A percentile compares a stretch with the other conserved stretches of the same genome.
Evolutionary conservation across 257 asterid genomes (phyloP).

Genomic region (Nemophila menziesii): DNA sequence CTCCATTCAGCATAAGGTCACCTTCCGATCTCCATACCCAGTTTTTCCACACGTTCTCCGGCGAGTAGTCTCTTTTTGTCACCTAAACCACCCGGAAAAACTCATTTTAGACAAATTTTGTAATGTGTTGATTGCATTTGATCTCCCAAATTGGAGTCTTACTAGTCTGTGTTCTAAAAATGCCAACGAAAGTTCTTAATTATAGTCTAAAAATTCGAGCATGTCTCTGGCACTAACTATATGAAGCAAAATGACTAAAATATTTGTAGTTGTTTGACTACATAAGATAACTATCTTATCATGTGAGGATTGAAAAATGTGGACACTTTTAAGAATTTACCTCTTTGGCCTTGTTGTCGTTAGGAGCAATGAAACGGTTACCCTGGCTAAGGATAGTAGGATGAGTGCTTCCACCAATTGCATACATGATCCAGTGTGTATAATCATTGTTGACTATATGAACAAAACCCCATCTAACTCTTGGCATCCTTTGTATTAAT

Average conservation of each 20-base stretch:
- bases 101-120: too few species aligned
- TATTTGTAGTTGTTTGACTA: too few species aligned
- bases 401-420: conserved; percentile 56
- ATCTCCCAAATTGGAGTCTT: too few species aligned
- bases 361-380: conserved; percentile 17
- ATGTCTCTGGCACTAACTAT: too few species aligned
- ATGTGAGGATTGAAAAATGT: too few species aligned
- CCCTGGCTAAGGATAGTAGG: conserved; percentile 62
- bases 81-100: conserved; percentile 23
- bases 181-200: too few species aligned
- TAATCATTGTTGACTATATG: conserved; percentile 51
- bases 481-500: conserved; percentile 47
- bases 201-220: too few species aligned
- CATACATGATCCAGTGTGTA: conserved; percentile 53
- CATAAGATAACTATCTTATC: too few species aligned
- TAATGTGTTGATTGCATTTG: too few species aligned
- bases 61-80: conserved; percentile 56
- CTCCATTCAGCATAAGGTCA: conserved; percentile 59
- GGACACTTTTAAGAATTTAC: too few species aligned
- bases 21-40: conserved; percentile 81
- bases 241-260: too few species aligned
- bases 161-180: too few species aligned
- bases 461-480: conserved; percentile 40
- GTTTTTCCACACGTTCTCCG: conserved; percentile 48
- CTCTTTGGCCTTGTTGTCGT: neutral